These are phyloP conservation scores for Peterozyma xylosa DNA, from an alignment of 805 yeast genomes.

Conservation along the genomic window DNA sequence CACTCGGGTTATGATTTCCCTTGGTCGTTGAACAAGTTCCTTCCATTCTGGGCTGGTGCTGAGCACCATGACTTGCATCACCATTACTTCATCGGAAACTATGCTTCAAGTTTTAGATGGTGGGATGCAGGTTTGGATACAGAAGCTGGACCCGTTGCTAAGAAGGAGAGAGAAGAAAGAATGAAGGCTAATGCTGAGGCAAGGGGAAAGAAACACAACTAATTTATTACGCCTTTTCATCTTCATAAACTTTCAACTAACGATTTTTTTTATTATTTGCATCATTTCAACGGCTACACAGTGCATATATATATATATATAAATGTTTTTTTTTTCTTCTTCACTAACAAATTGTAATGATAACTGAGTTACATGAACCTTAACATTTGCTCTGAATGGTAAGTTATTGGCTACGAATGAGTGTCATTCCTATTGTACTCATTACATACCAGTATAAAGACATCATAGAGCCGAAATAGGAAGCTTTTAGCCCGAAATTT, in stretches of 20 bases:
- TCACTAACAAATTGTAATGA: no score
- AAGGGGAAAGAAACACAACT: conserved; percentile 10
- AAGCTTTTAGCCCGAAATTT: no score
- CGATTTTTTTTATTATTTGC: neutral
- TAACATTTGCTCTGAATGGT: no score
- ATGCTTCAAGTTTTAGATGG: conserved; percentile 52
- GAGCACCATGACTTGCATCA: conserved; percentile 58
- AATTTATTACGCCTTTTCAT: neutral
- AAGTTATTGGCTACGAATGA: no score
- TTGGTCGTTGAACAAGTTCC: conserved; percentile 45
- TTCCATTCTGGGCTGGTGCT: conserved; percentile 65
- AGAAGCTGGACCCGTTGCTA: conserved; percentile 50
- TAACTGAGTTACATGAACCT: no score
- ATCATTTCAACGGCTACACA: no score
- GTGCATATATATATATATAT: no score
- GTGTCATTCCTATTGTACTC: no score
- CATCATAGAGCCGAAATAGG: no score
- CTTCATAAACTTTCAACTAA: neutral
- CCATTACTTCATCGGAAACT: conserved; percentile 52
- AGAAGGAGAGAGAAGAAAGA: conserved; percentile 36
- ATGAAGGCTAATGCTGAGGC: conserved; percentile 33
- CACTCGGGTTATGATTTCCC: conserved; percentile 61
- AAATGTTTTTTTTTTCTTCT: no score
- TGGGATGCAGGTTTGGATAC: conserved; percentile 46
- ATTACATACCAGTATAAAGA: no score